Conservation (phyloP, 306 rosid genomes). For the Glycyrrhiza uralensis region DNA sequence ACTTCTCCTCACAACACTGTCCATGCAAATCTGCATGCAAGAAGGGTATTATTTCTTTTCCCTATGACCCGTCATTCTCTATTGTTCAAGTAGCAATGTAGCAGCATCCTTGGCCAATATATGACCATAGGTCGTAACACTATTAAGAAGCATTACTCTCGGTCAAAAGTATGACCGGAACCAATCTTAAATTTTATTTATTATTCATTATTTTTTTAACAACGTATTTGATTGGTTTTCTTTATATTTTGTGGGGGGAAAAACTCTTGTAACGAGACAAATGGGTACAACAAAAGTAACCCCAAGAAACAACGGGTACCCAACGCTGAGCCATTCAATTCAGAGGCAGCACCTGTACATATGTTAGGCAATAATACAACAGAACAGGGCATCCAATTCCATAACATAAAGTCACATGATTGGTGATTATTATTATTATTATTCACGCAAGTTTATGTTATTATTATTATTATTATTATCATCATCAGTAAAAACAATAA, state of each 20-base stretch:
- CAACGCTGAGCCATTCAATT: conserved; percentile 31
- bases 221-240: conserved; percentile 16
- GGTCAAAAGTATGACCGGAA: conserved; percentile 19
- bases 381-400: conserved; percentile 31
- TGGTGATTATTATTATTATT: no score
- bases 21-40: conserved; percentile 12
- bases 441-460: neutral
- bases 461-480: neutral
- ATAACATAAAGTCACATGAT: conserved; percentile 13
- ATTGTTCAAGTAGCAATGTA: neutral
- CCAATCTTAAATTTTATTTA: neutral
- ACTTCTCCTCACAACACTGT: neutral
- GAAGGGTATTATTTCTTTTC: neutral
- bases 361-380: conserved; percentile 21
- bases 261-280: neutral
- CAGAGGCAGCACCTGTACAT: conserved; percentile 22
- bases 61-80: conserved; percentile 13
- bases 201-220: neutral
- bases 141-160: neutral
- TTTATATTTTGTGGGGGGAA: conserved; percentile 10
- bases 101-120: neutral
- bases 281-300: conserved; percentile 11
- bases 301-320: neutral
- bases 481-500: neutral
- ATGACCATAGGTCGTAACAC: conserved; percentile 19